A percentile compares a stretch with the other conserved stretches of the same genome.
Conservation (phyloP, 495 filamentous ascomycete genomes). For the Emericellopsis terricola region DNA sequence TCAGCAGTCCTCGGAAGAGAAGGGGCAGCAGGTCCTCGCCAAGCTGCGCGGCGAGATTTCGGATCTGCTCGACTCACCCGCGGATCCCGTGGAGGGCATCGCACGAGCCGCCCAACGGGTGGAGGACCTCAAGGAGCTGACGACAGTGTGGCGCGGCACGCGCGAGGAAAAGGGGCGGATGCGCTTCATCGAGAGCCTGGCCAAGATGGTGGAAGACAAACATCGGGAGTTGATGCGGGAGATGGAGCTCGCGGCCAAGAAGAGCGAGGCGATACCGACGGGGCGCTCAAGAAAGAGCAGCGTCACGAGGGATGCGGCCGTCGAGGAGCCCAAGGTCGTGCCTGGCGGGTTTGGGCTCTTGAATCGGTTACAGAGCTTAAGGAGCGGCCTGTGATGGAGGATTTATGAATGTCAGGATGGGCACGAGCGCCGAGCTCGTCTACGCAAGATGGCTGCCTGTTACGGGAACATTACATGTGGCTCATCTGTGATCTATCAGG, state of each 20-base stretch:
- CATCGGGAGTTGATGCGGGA: slow-evolving; percentile 36
- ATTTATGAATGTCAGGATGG: not conserved
- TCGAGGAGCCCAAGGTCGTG: slow-evolving; percentile 18
- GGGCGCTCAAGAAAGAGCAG: slow-evolving; percentile 11
- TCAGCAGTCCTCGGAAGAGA: slow-evolving; percentile 49
- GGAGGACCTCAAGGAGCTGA: slow-evolving; percentile 51
- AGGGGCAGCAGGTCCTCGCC: slow-evolving; percentile 55
- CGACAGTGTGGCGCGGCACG: slow-evolving; percentile 78
- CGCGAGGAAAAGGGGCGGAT: slow-evolving; percentile 75
- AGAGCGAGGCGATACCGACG: slow-evolving; percentile 10
- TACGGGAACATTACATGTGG: too few relatives aligned
- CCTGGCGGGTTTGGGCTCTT: slow-evolving; percentile 55
- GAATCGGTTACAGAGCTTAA: slow-evolving; percentile 59
- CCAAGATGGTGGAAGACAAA: slow-evolving; percentile 39
- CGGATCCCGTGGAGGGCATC: slow-evolving; percentile 32
- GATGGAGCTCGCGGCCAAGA: slow-evolving; percentile 19
- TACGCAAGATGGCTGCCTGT: too few relatives aligned
- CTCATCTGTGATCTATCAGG: too few relatives aligned
- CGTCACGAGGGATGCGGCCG: slow-evolving; percentile 8
- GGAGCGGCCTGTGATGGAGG: slow-evolving; percentile 50
- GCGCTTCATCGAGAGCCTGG: slow-evolving; percentile 65
- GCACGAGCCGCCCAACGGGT: slow-evolving; percentile 56
- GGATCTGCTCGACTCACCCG: slow-evolving; percentile 37
- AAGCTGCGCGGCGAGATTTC: slow-evolving; percentile 54
- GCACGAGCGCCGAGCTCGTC: not conserved